phyloP scores from a whole-genome alignment of 495 filamentous ascomycete species.

The Talaromyces ruber region DNA sequence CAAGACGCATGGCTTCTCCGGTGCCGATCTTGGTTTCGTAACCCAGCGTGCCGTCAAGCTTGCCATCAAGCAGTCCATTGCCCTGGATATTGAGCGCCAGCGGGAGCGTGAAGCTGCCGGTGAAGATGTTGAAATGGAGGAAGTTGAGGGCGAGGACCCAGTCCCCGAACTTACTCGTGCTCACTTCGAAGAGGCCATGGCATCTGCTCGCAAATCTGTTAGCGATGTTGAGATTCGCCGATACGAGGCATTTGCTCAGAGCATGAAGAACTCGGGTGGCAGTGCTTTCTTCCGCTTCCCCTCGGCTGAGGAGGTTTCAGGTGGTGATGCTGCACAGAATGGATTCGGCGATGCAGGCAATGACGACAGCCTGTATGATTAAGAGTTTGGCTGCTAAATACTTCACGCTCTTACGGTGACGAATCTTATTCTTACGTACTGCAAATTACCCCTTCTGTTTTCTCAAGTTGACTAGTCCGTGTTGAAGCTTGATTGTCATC shows the following conservation, averaged over 20 bases:
- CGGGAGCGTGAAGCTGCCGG: slow-evolving; percentile 86
- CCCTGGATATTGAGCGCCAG: slow-evolving; percentile 73
- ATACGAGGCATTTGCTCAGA: slow-evolving; percentile 97
- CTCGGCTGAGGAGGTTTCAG: slow-evolving; percentile 52
- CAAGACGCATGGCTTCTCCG: slow-evolving; percentile 97
- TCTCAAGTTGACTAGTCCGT: slow-evolving; percentile 10
- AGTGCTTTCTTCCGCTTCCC: slow-evolving; percentile 98
- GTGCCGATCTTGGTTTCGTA: slow-evolving; percentile 98
- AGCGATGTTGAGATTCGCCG: slow-evolving; percentile 93
- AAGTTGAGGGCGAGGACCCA: slow-evolving; percentile 75
- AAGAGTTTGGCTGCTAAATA: slow-evolving; percentile 12
- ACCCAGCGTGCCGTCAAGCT: slow-evolving; percentile 98
- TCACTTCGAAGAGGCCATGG: slow-evolving; percentile 99
- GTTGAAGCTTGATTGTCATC: not conserved
- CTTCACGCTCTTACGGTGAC: slow-evolving; percentile 6
- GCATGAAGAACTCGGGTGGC: slow-evolving; percentile 94
- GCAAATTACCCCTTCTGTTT: slow-evolving; percentile 13
- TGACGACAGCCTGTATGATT: slow-evolving; percentile 79
- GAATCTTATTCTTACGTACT: slow-evolving; percentile 13
- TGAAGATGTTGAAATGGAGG: slow-evolving; percentile 68
- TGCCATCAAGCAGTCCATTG: slow-evolving; percentile 96
- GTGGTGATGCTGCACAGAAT: slow-evolving; percentile 42
- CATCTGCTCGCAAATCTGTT: slow-evolving; percentile 83
- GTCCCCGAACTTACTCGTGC: slow-evolving; percentile 94
- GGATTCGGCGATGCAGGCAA: slow-evolving; percentile 77